Base-by-base conservation (phyloP, 768 basidiomycete genomes). In the Boletus pseudo-olivaceus region DNA sequence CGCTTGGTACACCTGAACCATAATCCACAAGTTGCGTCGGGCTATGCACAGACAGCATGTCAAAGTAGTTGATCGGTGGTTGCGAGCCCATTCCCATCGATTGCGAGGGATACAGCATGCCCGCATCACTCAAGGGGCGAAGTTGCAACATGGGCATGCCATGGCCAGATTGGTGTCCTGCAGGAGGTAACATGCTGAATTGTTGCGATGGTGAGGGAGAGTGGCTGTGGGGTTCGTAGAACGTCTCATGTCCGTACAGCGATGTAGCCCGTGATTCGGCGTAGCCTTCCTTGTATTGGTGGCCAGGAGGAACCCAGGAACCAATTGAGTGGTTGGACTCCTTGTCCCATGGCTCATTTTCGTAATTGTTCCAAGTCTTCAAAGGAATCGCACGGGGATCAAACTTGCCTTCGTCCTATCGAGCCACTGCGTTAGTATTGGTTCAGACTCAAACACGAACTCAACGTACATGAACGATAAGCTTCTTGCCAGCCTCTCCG, bases 271-370 rank as follows among this genome's bases (percentile, higher is more conserved):
- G 83, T 4, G 88, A 90, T 65, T 91, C 87, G 4, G 85, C 78
- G 51, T 90, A 90, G 2, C 84, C 89, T 27, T 87, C 85, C 62
- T 83, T 86, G 59, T 80, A 84, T 59, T 79, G 68, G 65, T 87
- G 88, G 38, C 75, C 73, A 1, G 89, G 90, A 32, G 93, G 92
- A 10, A 88, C 85, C 90, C 92, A 96, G 0, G 91, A 94, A 8
- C 92, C 92, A 47, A 94, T 91, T 56, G 91, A 93, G 71, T 96
- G 93, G 64, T 95, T 95, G 1, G 91, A 94, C 60, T 96, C 94
- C 71, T 94, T 93, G 67, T 97, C 94, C 94, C 94, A 98, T 10
- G 96, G 83, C 69, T 96, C 94, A 64, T 95, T 97, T 78, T 93
- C 87, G 64, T 96, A 97, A 61, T 97, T 93, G 55, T 84, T 91